Evolutionary conservation across 2,329 filamentous ascomycete genomes (phyloP), one percentile per base, ranked within the genome.

Genomic region (Teratosphaeria destructans): DNA sequence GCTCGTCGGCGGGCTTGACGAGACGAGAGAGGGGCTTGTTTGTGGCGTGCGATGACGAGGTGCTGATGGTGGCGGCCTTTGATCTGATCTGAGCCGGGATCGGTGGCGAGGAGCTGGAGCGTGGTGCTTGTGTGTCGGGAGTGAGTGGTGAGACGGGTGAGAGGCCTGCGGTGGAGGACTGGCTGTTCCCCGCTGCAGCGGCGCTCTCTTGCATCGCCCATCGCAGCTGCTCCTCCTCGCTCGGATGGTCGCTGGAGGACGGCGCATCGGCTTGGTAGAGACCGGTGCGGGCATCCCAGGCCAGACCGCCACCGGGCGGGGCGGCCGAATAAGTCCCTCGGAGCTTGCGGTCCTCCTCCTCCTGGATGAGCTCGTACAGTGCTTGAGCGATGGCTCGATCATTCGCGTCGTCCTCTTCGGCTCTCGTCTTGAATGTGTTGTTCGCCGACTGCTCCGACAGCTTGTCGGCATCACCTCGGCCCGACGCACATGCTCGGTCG

Each of bases 341-440:
- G 65, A 76, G 65, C 62, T 75, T 76, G 55, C 70, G 66, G 64
- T 78, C 74, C 64, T 85, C 82, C 62, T 95, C 91, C 70, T 95
- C 85, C 69, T 95, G 88, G 29, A 94, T 87, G 19, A 96, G 78
- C 68, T 96, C 92, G 77, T 89, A 91, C 35, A 95, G 78, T 0
- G 91, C 91, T 68, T 92, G 85, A 57, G 90, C 85, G 62, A 96
- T 95, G 5, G 92, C 92, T 27, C 83, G 81, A 59, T 96, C 90
- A 67, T 96, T 95, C 3, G 90, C 92, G 66, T 91, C 87, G 59
- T 96, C 90, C 71, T 95, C 89, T 65, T 95, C 90, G 0, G 90
- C 90, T 68, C 89, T 83, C 0, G 91, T 96, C 61, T 82, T 83
- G 76, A 95, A 93, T 0, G 90, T 89, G 64, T 87, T 87, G 59